These are phyloP conservation scores for Chrysopogon serrulatus DNA, from an alignment of 176 grass and related monocot species.

Conservation along the genomic window DNA sequence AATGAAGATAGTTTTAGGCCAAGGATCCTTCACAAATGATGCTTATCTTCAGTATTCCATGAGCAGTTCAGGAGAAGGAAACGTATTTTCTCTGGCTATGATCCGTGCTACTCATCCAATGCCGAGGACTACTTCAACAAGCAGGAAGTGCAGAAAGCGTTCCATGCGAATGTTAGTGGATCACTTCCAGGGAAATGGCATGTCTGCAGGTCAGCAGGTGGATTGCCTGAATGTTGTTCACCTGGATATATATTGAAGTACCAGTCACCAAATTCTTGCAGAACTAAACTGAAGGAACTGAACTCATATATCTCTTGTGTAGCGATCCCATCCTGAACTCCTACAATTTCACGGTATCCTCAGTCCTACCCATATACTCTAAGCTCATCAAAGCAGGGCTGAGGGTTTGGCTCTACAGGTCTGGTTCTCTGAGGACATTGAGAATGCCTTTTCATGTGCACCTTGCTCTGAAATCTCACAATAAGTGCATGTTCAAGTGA, in stretches of 20 bases:
- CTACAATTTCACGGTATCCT: constrained; percentile 64
- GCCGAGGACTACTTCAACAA: constrained; percentile 76
- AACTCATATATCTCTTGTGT: constrained; percentile 22
- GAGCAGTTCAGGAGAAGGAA: constrained; percentile 28
- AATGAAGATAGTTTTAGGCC: background rate
- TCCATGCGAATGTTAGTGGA: constrained; percentile 58
- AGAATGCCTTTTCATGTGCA: background rate
- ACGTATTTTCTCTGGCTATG: constrained; percentile 53
- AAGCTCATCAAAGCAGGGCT: constrained; percentile 80
- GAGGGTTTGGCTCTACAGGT: constrained; percentile 92
- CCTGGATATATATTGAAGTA: background rate
- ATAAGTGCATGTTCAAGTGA: background rate
- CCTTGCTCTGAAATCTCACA: background rate
- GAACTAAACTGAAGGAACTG: background rate
- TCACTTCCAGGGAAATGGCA: constrained; percentile 33
- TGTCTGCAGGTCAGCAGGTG: constrained; percentile 77
- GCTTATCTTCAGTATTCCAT: constrained; percentile 9
- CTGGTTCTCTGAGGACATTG: background rate
- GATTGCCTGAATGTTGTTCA: background rate
- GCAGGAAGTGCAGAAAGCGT: constrained; percentile 54
- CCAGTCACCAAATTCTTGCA: background rate
- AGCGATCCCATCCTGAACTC: constrained; percentile 55
- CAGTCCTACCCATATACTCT: constrained; percentile 69
- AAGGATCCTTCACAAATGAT: background rate
- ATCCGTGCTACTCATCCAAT: constrained; percentile 72